These are phyloP conservation scores for Solanum hybrid DNA, from an alignment of 305 asterid species.

Conservation along the genomic window DNA sequence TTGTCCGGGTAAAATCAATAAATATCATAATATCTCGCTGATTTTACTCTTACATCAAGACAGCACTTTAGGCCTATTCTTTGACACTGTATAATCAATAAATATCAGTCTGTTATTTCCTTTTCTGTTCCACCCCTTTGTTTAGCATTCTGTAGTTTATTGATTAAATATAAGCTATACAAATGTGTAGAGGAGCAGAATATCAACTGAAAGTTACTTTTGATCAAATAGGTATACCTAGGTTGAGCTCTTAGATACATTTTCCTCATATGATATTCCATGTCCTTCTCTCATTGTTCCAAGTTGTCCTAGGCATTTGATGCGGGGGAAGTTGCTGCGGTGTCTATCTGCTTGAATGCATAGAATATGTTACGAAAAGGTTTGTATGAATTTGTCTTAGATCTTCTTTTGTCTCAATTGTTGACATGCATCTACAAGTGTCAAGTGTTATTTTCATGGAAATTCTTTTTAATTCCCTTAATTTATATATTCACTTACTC, in stretches of 20 bases:
- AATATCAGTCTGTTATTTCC: background rate
- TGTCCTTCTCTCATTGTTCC: background rate
- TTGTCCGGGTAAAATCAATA: background rate
- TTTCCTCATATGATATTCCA: background rate
- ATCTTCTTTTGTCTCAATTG: background rate
- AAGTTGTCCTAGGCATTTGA: background rate
- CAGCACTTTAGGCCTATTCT: background rate
- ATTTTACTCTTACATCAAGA: background rate
- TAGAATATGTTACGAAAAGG: background rate
- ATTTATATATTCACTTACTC: background rate
- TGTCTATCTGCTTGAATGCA: background rate
- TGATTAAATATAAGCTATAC: background rate
- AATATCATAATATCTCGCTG: background rate
- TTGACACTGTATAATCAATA: background rate
- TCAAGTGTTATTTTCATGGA: background rate
- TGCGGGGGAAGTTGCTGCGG: conserved; percentile 1
- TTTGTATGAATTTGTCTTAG: background rate
- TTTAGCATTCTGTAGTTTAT: background rate
- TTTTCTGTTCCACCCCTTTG: background rate
- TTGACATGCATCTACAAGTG: background rate
- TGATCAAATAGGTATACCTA: background rate
- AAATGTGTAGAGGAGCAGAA: background rate
- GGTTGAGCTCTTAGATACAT: background rate
- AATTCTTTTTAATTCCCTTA: background rate
- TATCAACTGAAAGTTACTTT: background rate